A percentile compares a stretch with the other conserved stretches of the same genome.
Conservation (phyloP, 2,329 filamentous ascomycete species). For the Aspergillus sp. region DNA sequence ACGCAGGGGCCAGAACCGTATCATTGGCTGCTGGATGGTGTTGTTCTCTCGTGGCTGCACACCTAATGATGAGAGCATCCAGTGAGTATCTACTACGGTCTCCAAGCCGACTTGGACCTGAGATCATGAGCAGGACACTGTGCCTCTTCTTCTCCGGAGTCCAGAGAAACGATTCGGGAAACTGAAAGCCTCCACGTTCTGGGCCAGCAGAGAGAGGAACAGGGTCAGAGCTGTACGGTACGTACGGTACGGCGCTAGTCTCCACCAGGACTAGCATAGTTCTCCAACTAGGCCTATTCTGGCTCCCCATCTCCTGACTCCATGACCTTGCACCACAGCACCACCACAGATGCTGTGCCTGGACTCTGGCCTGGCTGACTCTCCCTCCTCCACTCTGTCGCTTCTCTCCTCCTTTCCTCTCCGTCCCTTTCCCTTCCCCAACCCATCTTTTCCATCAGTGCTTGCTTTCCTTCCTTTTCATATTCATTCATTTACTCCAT, state of each 20-base stretch:
- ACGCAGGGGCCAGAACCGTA: constrained; percentile 14
- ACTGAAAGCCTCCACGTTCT: not conserved
- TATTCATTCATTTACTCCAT: constrained; percentile 31
- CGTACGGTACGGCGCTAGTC: not conserved
- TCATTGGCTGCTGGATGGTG: not conserved
- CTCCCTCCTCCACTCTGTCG: constrained; percentile 1
- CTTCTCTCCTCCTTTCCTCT: constrained; percentile 22
- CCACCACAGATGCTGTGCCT: not conserved
- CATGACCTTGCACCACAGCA: not conserved
- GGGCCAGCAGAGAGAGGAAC: not conserved
- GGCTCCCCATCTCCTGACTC: constrained; percentile 25
- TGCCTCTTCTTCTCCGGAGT: not conserved
- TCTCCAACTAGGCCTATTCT: not conserved
- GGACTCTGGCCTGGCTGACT: constrained; percentile 6
- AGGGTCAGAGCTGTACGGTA: not conserved
- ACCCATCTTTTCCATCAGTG: constrained; percentile 31
- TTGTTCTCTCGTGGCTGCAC: not conserved
- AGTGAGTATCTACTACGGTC: not conserved
- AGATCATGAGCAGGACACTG: not conserved
- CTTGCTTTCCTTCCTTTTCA: constrained; percentile 32
- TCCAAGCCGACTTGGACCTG: not conserved
- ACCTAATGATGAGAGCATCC: not conserved
- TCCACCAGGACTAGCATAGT: not conserved
- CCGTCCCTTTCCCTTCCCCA: constrained; percentile 20
- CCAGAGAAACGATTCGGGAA: not conserved